phyloP scores from a whole-genome alignment of 2,329 filamentous ascomycete species.

The Leptographium flavum region DNA sequence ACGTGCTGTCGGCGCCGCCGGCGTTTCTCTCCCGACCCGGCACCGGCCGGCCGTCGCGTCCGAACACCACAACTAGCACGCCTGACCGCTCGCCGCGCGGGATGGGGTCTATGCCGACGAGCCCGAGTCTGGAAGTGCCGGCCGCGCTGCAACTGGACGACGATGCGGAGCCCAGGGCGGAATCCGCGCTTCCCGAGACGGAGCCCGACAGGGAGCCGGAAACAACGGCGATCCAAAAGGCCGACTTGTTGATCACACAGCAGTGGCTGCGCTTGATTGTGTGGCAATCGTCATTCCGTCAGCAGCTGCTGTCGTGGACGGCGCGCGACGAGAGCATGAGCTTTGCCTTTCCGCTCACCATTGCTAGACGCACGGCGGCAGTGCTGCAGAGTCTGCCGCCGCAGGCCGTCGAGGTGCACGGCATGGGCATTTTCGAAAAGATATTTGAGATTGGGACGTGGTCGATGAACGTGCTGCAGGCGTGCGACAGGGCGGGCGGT shows the following conservation, averaged over 20 bases:
- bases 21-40: slow-evolving; percentile 13
- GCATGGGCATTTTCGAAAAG: slow-evolving; percentile 35
- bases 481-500: slow-evolving; percentile 16
- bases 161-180: too few relatives aligned
- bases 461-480: slow-evolving; percentile 28
- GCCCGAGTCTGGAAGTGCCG: neutral
- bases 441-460: slow-evolving; percentile 33
- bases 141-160: neutral
- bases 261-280: slow-evolving; percentile 58
- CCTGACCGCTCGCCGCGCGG: slow-evolving; percentile 15
- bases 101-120: neutral
- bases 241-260: slow-evolving; percentile 54
- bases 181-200: too few relatives aligned
- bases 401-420: slow-evolving; percentile 29
- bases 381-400: slow-evolving; percentile 26
- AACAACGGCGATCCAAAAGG: slow-evolving; percentile 49
- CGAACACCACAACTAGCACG: slow-evolving; percentile 2
- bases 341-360: slow-evolving; percentile 46
- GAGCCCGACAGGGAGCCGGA: slow-evolving; percentile 10
- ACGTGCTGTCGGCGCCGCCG: slow-evolving; percentile 19
- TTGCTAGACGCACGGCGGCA: slow-evolving; percentile 41
- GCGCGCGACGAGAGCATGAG: slow-evolving; percentile 44
- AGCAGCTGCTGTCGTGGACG: slow-evolving; percentile 46
- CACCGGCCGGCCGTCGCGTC: neutral
- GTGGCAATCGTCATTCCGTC: slow-evolving; percentile 57